Base-by-base conservation (phyloP, 2,329 filamentous ascomycete species). In the Zymoseptoria pseudotritici region DNA sequence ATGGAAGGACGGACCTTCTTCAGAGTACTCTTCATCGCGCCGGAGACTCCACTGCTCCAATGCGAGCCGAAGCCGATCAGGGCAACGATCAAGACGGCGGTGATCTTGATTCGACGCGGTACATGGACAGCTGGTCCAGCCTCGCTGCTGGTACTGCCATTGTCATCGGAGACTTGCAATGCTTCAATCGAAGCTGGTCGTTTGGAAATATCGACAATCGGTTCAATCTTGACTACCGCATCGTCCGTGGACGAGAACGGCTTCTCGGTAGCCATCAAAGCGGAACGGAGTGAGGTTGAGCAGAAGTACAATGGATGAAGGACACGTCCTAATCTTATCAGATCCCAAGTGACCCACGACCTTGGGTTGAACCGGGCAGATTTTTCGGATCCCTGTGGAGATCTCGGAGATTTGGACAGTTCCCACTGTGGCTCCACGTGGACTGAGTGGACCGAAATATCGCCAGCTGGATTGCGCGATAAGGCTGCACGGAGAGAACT, bases 1-100 rank as follows among this genome's bases (percentile, higher is more conserved):
- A 19, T 17, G 21, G 20, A 21, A 3, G n/a, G 24, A 50, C 31
- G 10, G 7, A 64, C 65, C 76, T 84, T 85, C 63, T 86, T 86
- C 24, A 86, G 69, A 0, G 82, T 85, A 19, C 75, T 82, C 67
- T 86, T 86, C 78, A 86, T 81, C 1, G 83, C 83, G 9, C 81
- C 80, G 0, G 82, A 85, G 1, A 86, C 80, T 1, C 83, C 82
- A n/a, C 76, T 77, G 63, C 82, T 84, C 83, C 83, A 86, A 21
- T 80, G 79, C 0, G 81, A 82, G 0, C 83, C 83, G 65, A 86
- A 86, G 1, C 83, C 82, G 63, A 86, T 83, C 58, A 77, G 70
- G 13, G 78, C 79, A 1, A 83, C 80, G 8, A 83, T 66, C 0
- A 82, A 54, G 2, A 85, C 78, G 0, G 82, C 76, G 8, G 73